Evolutionary conservation across 129 eudicot species (phyloP).

Genomic region (Artemisia annua): DNA sequence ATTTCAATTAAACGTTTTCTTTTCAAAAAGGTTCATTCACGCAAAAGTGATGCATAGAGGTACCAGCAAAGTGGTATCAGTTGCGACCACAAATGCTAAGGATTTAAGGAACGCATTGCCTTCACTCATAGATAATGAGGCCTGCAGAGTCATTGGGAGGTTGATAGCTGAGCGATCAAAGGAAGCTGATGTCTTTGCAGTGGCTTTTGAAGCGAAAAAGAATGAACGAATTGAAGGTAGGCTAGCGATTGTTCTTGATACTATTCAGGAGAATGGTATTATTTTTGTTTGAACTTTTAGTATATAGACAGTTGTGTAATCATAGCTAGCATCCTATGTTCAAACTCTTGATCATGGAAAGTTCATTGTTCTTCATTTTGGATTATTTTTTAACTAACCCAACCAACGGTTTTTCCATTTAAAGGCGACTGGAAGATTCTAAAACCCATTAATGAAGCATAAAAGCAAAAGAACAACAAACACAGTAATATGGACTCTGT

Average conservation of each 20-base stretch:
- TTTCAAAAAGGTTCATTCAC: conserved; percentile 80
- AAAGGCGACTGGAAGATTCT: too few species aligned
- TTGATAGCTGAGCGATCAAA: conserved; percentile 92
- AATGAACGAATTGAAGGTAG: conserved; percentile 80
- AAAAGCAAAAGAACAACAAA: too few species aligned
- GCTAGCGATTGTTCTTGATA: conserved; percentile 80
- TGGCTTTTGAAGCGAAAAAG: conserved; percentile 71
- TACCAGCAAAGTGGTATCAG: conserved; percentile 93
- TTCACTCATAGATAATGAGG: conserved; percentile 72
- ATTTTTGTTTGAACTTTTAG: conserved; percentile 44
- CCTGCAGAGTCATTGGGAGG: conserved; percentile 78
- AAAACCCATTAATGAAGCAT: too few species aligned
- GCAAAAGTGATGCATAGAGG: conserved; percentile 98
- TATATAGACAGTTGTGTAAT: not conserved
- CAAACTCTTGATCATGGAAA: not conserved
- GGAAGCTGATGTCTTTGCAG: conserved; percentile 90
- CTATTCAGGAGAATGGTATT: conserved; percentile 83
- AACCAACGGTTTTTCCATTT: too few species aligned
- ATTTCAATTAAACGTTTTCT: conserved; percentile 74
- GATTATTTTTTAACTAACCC: too few species aligned
- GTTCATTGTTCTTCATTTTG: not conserved
- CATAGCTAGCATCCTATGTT: not conserved
- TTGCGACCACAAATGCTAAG: conserved; percentile 85
- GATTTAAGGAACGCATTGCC: conserved; percentile 86
- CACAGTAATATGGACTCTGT: too few species aligned